phyloP scores from a whole-genome alignment of 2,329 filamentous ascomycete species.

The Fusarium sp. region DNA sequence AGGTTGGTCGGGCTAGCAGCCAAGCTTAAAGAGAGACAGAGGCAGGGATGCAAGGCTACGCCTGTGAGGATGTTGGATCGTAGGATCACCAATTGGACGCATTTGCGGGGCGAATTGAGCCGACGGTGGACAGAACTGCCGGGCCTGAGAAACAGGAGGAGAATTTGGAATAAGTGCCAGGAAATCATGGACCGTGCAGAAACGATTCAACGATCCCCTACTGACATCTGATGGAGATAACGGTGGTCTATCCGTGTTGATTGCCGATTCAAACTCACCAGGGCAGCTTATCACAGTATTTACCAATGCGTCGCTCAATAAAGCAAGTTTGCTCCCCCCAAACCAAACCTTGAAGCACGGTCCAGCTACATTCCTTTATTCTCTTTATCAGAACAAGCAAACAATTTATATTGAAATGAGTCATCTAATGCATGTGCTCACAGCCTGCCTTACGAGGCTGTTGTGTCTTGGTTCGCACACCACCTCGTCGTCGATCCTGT shows the following conservation, averaged over 20 bases:
- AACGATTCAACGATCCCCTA: background rate
- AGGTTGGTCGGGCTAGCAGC: background rate
- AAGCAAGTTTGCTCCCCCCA: background rate
- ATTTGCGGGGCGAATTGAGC: background rate
- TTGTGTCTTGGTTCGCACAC: background rate
- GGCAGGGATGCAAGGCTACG: background rate
- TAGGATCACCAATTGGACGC: background rate
- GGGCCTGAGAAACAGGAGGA: constrained; percentile 6
- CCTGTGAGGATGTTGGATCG: background rate
- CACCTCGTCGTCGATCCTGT: too few relatives aligned
- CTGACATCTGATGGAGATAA: background rate
- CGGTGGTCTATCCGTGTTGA: too few relatives aligned
- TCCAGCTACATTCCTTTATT: background rate
- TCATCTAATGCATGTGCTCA: background rate
- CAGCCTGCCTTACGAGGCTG: background rate
- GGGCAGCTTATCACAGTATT: background rate
- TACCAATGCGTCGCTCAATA: background rate
- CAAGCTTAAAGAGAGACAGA: background rate
- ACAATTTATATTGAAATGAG: background rate
- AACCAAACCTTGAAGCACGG: background rate
- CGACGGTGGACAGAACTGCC: background rate
- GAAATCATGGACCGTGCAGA: background rate
- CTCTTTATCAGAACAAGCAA: background rate
- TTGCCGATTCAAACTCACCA: background rate
- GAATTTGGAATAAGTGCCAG: constrained; percentile 15